Evolutionary conservation across 1,284 basidiomycete genomes (phyloP), one percentile per base, ranked within the genome.

Genomic region (Papiliotrema fonsecae): DNA sequence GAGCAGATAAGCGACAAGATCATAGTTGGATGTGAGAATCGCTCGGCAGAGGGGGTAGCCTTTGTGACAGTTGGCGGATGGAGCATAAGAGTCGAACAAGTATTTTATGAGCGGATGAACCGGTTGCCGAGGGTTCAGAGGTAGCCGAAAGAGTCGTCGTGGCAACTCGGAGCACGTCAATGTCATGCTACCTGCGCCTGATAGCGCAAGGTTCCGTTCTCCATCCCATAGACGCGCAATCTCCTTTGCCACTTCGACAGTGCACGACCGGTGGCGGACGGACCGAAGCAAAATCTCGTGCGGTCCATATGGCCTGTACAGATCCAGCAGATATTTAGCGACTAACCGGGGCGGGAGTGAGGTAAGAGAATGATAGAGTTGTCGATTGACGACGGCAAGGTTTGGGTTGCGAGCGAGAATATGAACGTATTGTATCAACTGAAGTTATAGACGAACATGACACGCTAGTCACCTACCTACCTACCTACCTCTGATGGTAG

Each of bases 1-100:
- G 39, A 93, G 79, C 6, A 93, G 76, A 54, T 86, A 84, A 34
- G 70, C 75, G 2, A 89, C 76, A 4, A 92, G 78, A 1, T 82
- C 81, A 0, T 77, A 57, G 56, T 84, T 84, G 13, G 76, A 75
- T 0, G 79, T 81, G 39, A 83, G 77, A 0, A 88, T 86, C 1
- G 88, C 86, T 51, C 81, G 82, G 9, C 82, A 82, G 27, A 93
- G 79, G 0, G 85, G 82, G 60, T 90, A 92, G 1, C 88, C 88
- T 1, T 81, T 77, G 67, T 85, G 77, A 6, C 83, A 78, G 65
- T 89, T 81, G 9, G 77, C 60, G 28, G 81, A 75, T 1, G 64
- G 63, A 6, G n/a, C 39, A 36, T 70, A 73, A 7, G 34, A 42
- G 0, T 52, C 45, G 46, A 75, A 65, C 6, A 76, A 57, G 53